Conservation (phyloP, 1,139 yeast genomes). For the Torulaspora globosa region DNA sequence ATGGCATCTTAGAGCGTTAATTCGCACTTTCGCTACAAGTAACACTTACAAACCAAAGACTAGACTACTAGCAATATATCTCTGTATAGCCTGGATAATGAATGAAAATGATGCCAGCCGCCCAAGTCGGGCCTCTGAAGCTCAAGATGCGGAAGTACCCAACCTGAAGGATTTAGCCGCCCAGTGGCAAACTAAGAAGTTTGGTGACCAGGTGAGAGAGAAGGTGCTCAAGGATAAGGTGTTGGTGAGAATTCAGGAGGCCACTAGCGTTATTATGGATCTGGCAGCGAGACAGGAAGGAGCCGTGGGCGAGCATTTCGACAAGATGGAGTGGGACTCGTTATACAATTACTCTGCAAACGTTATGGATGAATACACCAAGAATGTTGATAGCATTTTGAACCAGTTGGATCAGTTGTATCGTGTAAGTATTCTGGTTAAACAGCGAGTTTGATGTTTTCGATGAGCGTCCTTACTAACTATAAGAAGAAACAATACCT, state of each 20-base stretch:
- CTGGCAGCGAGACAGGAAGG: constrained; percentile 11
- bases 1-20: constrained; percentile 26
- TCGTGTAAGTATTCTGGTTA: constrained; percentile 20
- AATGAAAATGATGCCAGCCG: not conserved
- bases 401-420: constrained; percentile 25
- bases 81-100: not conserved
- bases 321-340: constrained; percentile 32
- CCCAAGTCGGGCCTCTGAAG: not conserved
- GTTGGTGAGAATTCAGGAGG: constrained; percentile 19
- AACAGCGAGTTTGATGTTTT: not conserved
- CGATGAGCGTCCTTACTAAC: constrained; percentile 11
- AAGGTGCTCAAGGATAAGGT: constrained; percentile 22
- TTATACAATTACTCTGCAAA: constrained; percentile 31
- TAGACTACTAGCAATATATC: not conserved
- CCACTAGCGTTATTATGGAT: constrained; percentile 21
- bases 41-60: not conserved
- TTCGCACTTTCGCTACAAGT: not conserved
- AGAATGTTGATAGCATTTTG: constrained; percentile 26
- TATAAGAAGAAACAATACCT: constrained; percentile 24
- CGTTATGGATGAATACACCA: constrained; percentile 33
- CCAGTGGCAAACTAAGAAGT: constrained; percentile 23
- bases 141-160: not conserved
- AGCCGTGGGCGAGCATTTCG: constrained; percentile 2
- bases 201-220: constrained; percentile 13
- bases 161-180: constrained; percentile 22